phyloP scores from a whole-genome alignment of 1,139 yeast species.

The Pichia sp. region DNA sequence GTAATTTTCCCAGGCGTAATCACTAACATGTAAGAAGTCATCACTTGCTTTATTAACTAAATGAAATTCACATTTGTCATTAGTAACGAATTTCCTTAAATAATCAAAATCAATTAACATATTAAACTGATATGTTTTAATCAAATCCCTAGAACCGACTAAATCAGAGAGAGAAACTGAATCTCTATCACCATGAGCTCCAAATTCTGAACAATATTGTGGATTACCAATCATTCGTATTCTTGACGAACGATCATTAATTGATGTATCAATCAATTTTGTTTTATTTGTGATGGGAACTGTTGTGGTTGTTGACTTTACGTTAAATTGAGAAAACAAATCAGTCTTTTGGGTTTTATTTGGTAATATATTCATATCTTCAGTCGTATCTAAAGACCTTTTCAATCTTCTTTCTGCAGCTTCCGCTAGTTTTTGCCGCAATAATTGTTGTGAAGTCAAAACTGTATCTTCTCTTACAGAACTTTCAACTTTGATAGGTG shows the following conservation, averaged over 20 bases:
- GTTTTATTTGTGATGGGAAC: not conserved
- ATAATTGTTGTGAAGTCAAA: constrained; percentile 8
- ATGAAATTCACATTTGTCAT: constrained; percentile 10
- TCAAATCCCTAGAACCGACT: constrained; percentile 32
- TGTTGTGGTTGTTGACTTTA: not conserved
- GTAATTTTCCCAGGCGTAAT: constrained; percentile 16
- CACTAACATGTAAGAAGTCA: constrained; percentile 18
- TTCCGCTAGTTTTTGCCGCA: constrained; percentile 17
- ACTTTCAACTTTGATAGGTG: not conserved
- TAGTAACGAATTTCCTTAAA: constrained; percentile 31
- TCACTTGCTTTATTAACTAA: constrained; percentile 15
- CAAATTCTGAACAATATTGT: constrained; percentile 17
- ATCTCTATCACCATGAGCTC: constrained; percentile 22
- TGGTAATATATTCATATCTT: not conserved
- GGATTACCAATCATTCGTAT: constrained; percentile 23
- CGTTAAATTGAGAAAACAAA: not conserved
- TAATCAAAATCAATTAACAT: constrained; percentile 40
- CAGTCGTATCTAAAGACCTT: not conserved
- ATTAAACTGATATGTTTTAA: constrained; percentile 44
- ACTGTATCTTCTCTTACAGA: not conserved
- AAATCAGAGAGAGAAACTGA: constrained; percentile 28
- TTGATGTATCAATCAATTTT: not conserved
- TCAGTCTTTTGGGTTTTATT: not conserved
- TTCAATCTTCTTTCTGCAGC: constrained; percentile 22
- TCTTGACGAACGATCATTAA: constrained; percentile 17